These are phyloP conservation scores for Syzygium oleosum DNA, from an alignment of 345 rosid genomes.

Conservation along the genomic window DNA sequence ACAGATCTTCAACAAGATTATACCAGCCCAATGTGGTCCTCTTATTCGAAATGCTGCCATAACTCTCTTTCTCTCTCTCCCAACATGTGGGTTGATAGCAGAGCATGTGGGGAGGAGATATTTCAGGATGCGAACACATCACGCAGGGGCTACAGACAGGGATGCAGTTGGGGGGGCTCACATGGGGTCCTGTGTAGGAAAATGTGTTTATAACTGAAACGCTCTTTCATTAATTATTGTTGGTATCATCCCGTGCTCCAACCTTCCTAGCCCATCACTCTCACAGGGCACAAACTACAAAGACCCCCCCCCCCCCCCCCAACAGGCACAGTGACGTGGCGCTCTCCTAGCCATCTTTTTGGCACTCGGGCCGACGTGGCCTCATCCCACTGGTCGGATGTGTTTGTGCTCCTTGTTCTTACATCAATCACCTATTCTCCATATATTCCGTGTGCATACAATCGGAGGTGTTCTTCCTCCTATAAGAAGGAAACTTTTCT, in stretches of 20 bases:
- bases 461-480: neutral
- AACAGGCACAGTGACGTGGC: neutral
- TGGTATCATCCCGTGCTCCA: constrained; percentile 1
- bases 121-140: neutral
- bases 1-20: neutral
- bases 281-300: neutral
- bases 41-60: neutral
- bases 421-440: neutral
- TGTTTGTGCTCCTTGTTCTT: neutral
- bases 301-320: neutral
- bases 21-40: neutral
- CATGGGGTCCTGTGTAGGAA: constrained; percentile 2
- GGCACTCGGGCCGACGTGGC: neutral
- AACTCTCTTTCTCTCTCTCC: neutral
- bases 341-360: neutral
- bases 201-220: neutral
- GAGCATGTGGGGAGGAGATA: constrained; percentile 23
- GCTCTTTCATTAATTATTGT: neutral
- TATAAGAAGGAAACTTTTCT: neutral
- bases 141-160: neutral
- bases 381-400: neutral
- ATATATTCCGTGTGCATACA: neutral
- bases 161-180: constrained; percentile 4
- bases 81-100: neutral
- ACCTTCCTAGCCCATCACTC: constrained; percentile 7